phyloP scores from a whole-genome alignment of 2,329 filamentous ascomycete genomes.

The Rutstroemia sp. region DNA sequence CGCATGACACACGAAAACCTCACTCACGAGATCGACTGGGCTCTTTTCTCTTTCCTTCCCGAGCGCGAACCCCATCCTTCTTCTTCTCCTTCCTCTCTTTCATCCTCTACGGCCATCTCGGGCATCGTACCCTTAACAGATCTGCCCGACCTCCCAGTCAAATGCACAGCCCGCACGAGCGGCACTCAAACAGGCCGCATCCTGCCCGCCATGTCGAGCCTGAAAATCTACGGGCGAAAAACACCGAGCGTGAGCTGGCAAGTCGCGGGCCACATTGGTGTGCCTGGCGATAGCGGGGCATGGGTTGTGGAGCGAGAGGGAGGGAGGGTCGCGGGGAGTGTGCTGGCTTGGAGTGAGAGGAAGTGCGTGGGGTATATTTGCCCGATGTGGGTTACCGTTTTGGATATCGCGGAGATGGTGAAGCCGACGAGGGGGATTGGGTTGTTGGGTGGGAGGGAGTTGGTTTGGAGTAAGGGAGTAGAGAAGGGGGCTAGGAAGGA shows the following conservation, averaged over 20 bases:
- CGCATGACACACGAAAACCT: slow-evolving; percentile 64
- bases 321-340: slow-evolving; percentile 81
- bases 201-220: slow-evolving; percentile 67
- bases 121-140: slow-evolving; percentile 51
- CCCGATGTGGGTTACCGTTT: slow-evolving; percentile 84
- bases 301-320: slow-evolving; percentile 88
- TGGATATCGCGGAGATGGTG: slow-evolving; percentile 76
- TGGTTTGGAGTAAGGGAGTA: neutral
- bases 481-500: neutral
- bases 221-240: slow-evolving; percentile 79
- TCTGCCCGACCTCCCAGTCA: slow-evolving; percentile 70
- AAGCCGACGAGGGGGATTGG: slow-evolving; percentile 57
- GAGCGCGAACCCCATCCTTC: slow-evolving; percentile 57
- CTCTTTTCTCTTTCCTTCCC: slow-evolving; percentile 68
- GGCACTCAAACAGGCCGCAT: slow-evolving; percentile 76
- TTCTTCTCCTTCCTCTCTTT: slow-evolving; percentile 45
- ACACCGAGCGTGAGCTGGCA: slow-evolving; percentile 70
- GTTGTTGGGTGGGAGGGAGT: slow-evolving; percentile 55
- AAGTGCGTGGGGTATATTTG: slow-evolving; percentile 86
- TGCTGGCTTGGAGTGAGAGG: slow-evolving; percentile 77
- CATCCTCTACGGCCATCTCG: slow-evolving; percentile 39
- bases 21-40: slow-evolving; percentile 93
- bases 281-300: slow-evolving; percentile 86
- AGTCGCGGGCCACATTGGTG: slow-evolving; percentile 48
- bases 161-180: slow-evolving; percentile 82